phyloP scores from a whole-genome alignment of 1,139 yeast genomes.

The Scheffersomyces segobiensis region DNA sequence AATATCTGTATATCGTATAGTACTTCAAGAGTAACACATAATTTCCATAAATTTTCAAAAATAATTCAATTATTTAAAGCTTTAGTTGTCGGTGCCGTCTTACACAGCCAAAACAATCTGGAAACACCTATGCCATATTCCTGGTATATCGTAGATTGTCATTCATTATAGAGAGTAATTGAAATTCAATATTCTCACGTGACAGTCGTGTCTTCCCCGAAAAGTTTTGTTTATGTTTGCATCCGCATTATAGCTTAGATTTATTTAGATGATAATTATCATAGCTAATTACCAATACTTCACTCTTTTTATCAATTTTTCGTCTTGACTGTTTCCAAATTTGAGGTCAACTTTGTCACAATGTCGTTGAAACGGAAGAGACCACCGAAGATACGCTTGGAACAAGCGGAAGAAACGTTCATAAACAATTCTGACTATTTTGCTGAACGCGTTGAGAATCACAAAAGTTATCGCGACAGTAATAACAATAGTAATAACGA shows the following conservation, averaged over 20 bases:
- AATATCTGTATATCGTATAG: too few species aligned
- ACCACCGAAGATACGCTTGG: constrained; percentile 5
- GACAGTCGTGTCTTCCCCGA: background rate
- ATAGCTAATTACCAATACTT: background rate
- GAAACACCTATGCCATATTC: too few species aligned
- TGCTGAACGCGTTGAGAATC: background rate
- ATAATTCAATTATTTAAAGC: too few species aligned
- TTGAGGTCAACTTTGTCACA: background rate
- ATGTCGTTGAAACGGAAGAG: constrained; percentile 16
- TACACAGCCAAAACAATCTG: too few species aligned
- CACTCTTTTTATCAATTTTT: background rate
- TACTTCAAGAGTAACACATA: too few species aligned
- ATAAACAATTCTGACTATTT: constrained; percentile 43
- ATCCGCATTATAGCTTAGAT: background rate
- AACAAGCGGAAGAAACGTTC: constrained; percentile 23
- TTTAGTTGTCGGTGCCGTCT: too few species aligned
- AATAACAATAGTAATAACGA: background rate
- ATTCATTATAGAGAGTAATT: background rate
- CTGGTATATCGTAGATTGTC: too few species aligned
- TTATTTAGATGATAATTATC: background rate
- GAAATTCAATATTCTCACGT: background rate
- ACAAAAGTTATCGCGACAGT: background rate
- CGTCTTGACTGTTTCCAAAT: background rate
- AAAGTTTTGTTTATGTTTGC: background rate
- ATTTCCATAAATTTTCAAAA: too few species aligned